A percentile compares a stretch with the other conserved stretches of the same genome.
Evolutionary conservation across 2,329 filamentous ascomycete genomes (phyloP).

Genomic region (Dendryphion nanum): DNA sequence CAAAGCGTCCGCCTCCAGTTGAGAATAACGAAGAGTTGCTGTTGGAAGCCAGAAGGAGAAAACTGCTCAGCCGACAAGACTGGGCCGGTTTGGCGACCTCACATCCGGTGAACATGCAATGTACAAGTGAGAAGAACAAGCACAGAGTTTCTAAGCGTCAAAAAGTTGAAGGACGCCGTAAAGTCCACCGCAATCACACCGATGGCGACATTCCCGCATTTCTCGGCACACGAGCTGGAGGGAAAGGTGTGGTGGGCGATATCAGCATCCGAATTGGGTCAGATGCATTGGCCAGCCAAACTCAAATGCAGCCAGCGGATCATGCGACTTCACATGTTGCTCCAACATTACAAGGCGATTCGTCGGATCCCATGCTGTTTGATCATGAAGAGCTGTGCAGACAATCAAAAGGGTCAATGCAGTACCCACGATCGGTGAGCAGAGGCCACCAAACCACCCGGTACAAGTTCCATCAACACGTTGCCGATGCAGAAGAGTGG

Average conservation of each 20-base stretch:
- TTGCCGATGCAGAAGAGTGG: too few species aligned
- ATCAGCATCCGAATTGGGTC: slow-evolving; percentile 38
- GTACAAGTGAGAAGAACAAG: slow-evolving; percentile 24
- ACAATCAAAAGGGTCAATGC: slow-evolving; percentile 5
- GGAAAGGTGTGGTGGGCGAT: slow-evolving; percentile 14
- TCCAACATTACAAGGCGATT: slow-evolving; percentile 12
- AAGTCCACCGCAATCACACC: too few species aligned
- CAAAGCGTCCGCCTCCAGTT: too few species aligned
- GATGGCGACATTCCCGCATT: slow-evolving; percentile 6
- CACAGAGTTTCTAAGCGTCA: slow-evolving; percentile 33
- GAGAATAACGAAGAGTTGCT: slow-evolving; percentile 14
- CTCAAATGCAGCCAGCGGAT: slow-evolving; percentile 10
- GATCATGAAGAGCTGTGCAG: slow-evolving; percentile 21
- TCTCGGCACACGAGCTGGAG: slow-evolving; percentile 10
- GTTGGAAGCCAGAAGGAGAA: slow-evolving; percentile 27
- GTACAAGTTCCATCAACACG: too few species aligned
- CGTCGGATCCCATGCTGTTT: slow-evolving; percentile 38
- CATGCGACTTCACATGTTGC: slow-evolving; percentile 7
- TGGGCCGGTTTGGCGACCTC: slow-evolving; percentile 35
- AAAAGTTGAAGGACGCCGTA: too few species aligned
- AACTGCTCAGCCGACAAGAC: slow-evolving; percentile 30
- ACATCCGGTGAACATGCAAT: slow-evolving; percentile 28
- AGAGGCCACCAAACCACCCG: too few species aligned
- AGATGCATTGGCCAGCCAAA: slow-evolving; percentile 29
- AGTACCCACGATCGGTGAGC: slow-evolving; percentile 1